Evolutionary conservation across 2,329 filamentous ascomycete species (phyloP), one percentile per base, ranked within the genome.

Genomic region (Botrytis aclada): DNA sequence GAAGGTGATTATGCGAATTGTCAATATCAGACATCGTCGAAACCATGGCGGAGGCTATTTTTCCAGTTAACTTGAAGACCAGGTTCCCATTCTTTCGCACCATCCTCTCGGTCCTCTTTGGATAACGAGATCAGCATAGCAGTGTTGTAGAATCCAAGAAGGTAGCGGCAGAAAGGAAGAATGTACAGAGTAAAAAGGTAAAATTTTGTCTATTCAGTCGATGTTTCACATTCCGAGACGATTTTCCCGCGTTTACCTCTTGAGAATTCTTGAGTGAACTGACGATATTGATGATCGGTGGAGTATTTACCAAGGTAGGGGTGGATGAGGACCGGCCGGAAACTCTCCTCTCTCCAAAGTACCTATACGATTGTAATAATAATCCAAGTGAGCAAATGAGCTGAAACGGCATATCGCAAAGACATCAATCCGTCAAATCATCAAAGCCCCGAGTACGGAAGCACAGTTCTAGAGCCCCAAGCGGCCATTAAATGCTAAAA

Each of bases 381-480:
- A 39, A 47, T 64, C 22, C 29, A 18, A 29, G 6, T 34, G 60
- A 62, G 37, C 29, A 18, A 29, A 10, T 34, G 60, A 62, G 37
- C 25, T 62, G 18, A 29, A 64, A 47, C n/a, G 41, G 29, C 41
- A 34, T 16, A 22, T 47, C 41, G 32, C 41, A 29, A 64, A 47
- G 12, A n/a, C 32, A 34, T 51, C 12, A 25, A 47, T 56, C n/a
- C n/a, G 18, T 32, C 51, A 56, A 56, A 54, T 39, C 32, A 39
- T 66, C 64, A 54, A 41, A 41, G 64, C 64, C 64, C 64, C 64
- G 64, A 67, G 64, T 67, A 67, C 34, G 45, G 16, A 51, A 54
- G 64, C 39, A 29, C 34, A 10, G 51, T 47, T 54, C 64, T 67
- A 67, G 64, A 67, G 45, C 64, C 51, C 51, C 64, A 67, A 39